Evolutionary conservation across 1,139 yeast species (phyloP).

Genomic region (Blastobotrys serpentis): DNA sequence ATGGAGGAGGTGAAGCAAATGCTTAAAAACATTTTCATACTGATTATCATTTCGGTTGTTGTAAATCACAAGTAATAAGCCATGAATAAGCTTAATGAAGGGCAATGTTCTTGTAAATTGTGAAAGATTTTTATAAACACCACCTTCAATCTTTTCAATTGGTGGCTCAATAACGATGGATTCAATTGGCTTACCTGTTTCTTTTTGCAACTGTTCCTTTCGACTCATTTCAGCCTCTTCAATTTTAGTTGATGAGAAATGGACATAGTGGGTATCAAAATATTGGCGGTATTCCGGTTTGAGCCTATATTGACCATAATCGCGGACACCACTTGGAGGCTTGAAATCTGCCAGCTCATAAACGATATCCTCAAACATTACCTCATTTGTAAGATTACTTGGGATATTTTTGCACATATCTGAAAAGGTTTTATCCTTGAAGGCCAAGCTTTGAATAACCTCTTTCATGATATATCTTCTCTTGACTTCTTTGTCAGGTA

Average conservation of each 20-base stretch:
- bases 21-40: constrained; percentile 56
- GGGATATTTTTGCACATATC: constrained; percentile 69
- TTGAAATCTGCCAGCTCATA: constrained; percentile 58
- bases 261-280: constrained; percentile 80
- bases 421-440: constrained; percentile 69
- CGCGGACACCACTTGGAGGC: constrained; percentile 64
- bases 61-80: constrained; percentile 25
- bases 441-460: constrained; percentile 74
- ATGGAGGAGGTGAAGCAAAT: constrained; percentile 68
- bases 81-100: constrained; percentile 35
- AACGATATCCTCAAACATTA: constrained; percentile 68
- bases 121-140: constrained; percentile 37
- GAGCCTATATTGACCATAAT: constrained; percentile 66
- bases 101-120: constrained; percentile 38
- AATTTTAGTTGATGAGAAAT: constrained; percentile 71
- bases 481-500: constrained; percentile 51
- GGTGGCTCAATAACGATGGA: constrained; percentile 39
- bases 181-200: constrained; percentile 30
- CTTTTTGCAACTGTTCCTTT: constrained; percentile 41
- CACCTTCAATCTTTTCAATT: constrained; percentile 33
- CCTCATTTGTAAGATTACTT: constrained; percentile 67
- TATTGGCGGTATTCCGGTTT: constrained; percentile 55
- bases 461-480: constrained; percentile 60
- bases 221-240: constrained; percentile 68
- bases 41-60: constrained; percentile 39